Conservation (phyloP, 192 early-diverging fungal genomes). For the Mortierella claussenii region DNA sequence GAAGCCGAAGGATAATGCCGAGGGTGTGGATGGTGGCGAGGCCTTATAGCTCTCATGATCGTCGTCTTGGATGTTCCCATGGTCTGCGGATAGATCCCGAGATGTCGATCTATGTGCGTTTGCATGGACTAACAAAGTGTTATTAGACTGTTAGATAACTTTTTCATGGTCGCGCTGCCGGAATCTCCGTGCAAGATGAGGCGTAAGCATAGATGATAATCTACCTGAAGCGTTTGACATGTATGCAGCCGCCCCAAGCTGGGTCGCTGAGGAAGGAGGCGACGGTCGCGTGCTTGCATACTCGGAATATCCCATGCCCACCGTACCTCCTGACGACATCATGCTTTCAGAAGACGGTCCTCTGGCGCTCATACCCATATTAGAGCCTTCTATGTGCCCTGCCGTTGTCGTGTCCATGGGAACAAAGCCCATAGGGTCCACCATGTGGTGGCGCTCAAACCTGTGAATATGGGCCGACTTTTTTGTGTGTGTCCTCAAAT, state of each 20-base stretch:
- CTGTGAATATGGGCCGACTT: conserved; percentile 37
- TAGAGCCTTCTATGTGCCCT: not conserved
- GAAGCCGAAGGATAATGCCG: conserved; percentile 6
- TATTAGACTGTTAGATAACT: conserved; percentile 10
- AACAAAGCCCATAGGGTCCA: conserved; percentile 18
- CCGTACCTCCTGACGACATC: conserved; percentile 2
- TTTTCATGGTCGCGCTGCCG: not conserved
- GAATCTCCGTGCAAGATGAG: not conserved
- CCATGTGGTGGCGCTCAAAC: conserved; percentile 12
- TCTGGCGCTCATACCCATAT: not conserved
- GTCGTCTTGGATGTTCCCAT: not conserved
- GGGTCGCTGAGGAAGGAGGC: not conserved
- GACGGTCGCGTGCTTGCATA: conserved; percentile 8
- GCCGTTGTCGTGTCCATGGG: not conserved
- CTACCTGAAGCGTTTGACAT: not conserved
- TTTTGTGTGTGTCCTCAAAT: conserved; percentile 71
- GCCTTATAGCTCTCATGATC: conserved; percentile 8
- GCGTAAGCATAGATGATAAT: not conserved
- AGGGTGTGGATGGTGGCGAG: not conserved
- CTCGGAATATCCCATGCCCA: not conserved
- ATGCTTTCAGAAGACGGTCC: not conserved
- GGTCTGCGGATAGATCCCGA: conserved; percentile 1
- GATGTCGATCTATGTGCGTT: conserved; percentile 16
- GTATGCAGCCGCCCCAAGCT: not conserved
- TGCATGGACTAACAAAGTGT: conserved; percentile 24